Evolutionary conservation across 164 flowering plant genomes (phyloP), one percentile per base, ranked within the genome.

Genomic region (Brasenia schreberi): DNA sequence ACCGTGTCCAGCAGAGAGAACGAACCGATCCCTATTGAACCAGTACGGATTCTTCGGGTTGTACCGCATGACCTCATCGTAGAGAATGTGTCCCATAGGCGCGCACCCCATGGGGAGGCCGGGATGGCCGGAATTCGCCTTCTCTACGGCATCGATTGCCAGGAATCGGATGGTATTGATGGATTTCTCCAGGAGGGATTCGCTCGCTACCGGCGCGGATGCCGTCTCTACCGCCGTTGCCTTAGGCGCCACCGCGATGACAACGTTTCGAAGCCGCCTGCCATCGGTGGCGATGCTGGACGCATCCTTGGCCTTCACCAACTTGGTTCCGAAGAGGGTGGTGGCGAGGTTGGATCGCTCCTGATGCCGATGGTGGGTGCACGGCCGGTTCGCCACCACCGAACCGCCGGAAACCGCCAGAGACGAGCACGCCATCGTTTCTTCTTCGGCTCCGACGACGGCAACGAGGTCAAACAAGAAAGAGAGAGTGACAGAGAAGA

Each of bases 21-120:
- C 96, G 66, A 94, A 94, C 27, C 99, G 84, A 66, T 94, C 99
- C 10, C 97, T 81, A 66, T 94, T 94, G 71, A 94, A 94, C 99
- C 97, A 94, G 67, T 84, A 82, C 0, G 97, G 96, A 67, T 92
- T 91, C 83, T 91, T 91, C 58, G 99, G 99, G 72, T 91, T 94
- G 69, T 86, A 91, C 75, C 81, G 84, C 99, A 95, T 89, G 65
- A 89, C 71, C 80, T 95, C 97, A 75, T 91, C 97, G 67, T 85
- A 92, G 73, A 95, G 70, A 4, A 91, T 81, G 66, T 94, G 97
- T 53, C 94, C 97, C 89, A 95, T 84, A 7, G 99, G 99, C 10
- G 99, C 99, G 69, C 97, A 92, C 0, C 99, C 99, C 99, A 95
- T 95, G 18, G 99, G 99, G 74, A 95, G 64, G 56, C 99, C 99